These are phyloP conservation scores for Puccinellia tenuiflora DNA, from an alignment of 176 grass and related monocot species.

Conservation along the genomic window DNA sequence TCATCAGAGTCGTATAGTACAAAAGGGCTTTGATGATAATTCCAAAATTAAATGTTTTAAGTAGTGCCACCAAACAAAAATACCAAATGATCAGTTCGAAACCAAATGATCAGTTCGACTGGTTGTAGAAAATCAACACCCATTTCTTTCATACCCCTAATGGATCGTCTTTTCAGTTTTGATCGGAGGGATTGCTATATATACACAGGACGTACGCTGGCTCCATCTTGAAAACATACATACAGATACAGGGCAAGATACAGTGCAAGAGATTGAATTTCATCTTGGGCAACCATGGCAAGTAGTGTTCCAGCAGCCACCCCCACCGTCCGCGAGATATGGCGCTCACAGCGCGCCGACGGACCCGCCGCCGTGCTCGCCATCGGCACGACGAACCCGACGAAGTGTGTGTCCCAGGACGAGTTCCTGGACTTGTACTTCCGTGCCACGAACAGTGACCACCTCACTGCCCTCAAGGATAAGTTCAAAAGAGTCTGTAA, in stretches of 20 bases:
- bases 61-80: no score
- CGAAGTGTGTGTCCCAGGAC: slow-evolving; percentile 32
- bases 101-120: no score
- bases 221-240: neutral
- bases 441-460: slow-evolving; percentile 71
- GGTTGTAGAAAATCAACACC: no score
- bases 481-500: slow-evolving; percentile 64
- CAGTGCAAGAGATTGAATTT: neutral
- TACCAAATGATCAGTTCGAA: no score
- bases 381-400: slow-evolving; percentile 65
- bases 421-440: slow-evolving; percentile 72
- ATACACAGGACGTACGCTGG: neutral
- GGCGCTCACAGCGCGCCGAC: slow-evolving; percentile 37
- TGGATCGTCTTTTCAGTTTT: no score
- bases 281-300: neutral
- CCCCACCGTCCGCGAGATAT: neutral
- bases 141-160: no score
- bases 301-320: neutral
- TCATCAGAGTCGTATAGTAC: no score
- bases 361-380: slow-evolving; percentile 60
- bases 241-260: no score
- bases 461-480: slow-evolving; percentile 63
- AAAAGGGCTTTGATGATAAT: no score
- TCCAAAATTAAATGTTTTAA: no score
- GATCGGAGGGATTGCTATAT: no score